Percentiles rank a stretch among this genome's conserved stretches.
These are phyloP conservation scores for Daedaleopsis sinensis DNA, from an alignment of 768 basidiomycete genomes.

Conservation along the genomic window DNA sequence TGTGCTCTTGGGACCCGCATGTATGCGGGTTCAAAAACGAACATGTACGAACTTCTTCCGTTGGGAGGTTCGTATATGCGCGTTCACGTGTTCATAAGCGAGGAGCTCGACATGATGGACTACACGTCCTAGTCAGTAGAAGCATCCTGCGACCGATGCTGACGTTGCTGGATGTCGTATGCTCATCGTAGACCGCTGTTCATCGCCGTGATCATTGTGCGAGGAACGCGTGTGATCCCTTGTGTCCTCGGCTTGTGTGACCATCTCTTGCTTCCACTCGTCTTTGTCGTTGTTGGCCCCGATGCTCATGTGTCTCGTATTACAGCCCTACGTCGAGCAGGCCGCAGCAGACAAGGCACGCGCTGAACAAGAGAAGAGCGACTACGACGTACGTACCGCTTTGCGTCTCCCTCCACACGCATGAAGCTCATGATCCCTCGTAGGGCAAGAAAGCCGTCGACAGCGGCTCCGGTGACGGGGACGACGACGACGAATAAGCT, in stretches of 20 bases:
- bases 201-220: no score
- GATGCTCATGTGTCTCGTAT: background rate
- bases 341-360: conserved; percentile 87
- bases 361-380: conserved; percentile 78
- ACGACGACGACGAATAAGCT: conserved; percentile 46
- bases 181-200: no score
- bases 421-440: conserved; percentile 1
- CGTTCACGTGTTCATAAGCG: background rate
- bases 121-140: background rate
- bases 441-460: conserved; percentile 42
- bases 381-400: conserved; percentile 41
- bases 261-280: background rate
- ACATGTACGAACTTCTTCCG: background rate
- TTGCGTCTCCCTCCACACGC: background rate
- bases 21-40: background rate
- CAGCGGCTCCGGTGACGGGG: conserved; percentile 43
- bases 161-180: no score
- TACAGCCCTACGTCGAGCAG: conserved; percentile 84
- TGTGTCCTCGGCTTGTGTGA: no score
- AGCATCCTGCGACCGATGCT: no score
- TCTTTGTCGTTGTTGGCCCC: conserved; percentile 9
- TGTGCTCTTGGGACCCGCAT: background rate
- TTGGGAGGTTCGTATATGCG: background rate
- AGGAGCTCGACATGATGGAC: background rate
- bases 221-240: no score